A percentile compares a stretch with the other conserved stretches of the same genome.
Evolutionary conservation across 2,329 filamentous ascomycete genomes (phyloP).

Genomic region (Pseudogymnoascus verrucosus): DNA sequence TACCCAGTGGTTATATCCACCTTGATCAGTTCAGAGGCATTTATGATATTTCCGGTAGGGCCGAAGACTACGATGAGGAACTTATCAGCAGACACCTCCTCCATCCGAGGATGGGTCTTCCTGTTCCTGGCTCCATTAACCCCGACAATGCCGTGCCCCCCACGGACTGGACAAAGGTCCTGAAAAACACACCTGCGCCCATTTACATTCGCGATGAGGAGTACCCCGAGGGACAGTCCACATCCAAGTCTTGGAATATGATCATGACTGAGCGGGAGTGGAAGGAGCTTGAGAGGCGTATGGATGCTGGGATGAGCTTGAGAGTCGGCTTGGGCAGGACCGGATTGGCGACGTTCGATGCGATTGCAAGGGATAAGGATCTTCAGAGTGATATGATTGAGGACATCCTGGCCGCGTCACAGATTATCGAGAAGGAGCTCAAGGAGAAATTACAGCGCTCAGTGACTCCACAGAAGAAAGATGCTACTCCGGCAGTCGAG

Average conservation of each 20-base stretch:
- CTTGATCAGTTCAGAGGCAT: slow-evolving; percentile 22
- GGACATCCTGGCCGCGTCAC: neutral
- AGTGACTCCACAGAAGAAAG: neutral
- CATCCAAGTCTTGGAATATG: neutral
- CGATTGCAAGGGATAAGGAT: neutral
- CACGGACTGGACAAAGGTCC: slow-evolving; percentile 10
- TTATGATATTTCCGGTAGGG: slow-evolving; percentile 22
- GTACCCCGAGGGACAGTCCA: neutral
- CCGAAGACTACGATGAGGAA: slow-evolving; percentile 23
- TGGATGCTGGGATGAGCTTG: neutral
- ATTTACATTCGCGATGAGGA: neutral
- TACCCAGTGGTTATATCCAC: slow-evolving; percentile 20
- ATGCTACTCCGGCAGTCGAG: neutral
- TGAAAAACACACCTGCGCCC: neutral
- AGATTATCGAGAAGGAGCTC: neutral
- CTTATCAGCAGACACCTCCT: slow-evolving; percentile 18
- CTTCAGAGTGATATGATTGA: neutral
- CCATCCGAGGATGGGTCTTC: slow-evolving; percentile 22
- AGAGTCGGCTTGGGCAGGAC: neutral
- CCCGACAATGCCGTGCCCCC: slow-evolving; percentile 13
- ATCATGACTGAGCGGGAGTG: slow-evolving; percentile 6
- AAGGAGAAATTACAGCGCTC: neutral
- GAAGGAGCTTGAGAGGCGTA: neutral
- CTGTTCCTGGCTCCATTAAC: slow-evolving; percentile 19
- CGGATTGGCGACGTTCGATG: slow-evolving; percentile 1